phyloP scores from a whole-genome alignment of 2,329 filamentous ascomycete species.

The Hypomyces perniciosus region DNA sequence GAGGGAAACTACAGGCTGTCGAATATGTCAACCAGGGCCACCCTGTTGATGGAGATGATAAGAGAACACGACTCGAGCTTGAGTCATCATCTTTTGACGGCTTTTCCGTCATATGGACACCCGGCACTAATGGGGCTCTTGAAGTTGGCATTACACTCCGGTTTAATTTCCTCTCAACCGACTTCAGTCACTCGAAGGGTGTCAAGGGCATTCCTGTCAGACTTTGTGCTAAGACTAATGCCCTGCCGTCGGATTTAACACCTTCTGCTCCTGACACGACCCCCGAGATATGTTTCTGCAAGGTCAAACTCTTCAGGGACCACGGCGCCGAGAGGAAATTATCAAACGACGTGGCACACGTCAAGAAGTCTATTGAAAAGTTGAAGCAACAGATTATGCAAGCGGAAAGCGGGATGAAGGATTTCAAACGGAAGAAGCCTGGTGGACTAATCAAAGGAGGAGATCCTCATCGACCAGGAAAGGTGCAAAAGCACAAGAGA shows the following conservation, averaged over 20 bases:
- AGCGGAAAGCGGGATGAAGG: conserved; percentile 60
- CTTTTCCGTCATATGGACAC: conserved; percentile 85
- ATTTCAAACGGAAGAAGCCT: conserved; percentile 59
- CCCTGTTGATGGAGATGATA: conserved; percentile 55
- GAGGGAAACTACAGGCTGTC: conserved; percentile 87
- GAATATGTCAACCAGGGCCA: conserved; percentile 75
- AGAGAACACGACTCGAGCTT: conserved; percentile 62
- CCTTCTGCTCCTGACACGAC: conserved; percentile 39
- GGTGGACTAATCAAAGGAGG: conserved; percentile 42
- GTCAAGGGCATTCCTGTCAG: conserved; percentile 96
- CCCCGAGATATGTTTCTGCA: conserved; percentile 84
- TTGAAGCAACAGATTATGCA: conserved; percentile 89
- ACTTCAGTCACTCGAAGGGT: conserved; percentile 97
- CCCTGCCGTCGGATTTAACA: conserved; percentile 49
- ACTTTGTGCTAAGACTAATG: conserved; percentile 83
- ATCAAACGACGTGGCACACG: conserved; percentile 88
- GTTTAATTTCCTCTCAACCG: conserved; percentile 97
- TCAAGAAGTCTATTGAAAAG: conserved; percentile 96
- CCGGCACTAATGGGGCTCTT: conserved; percentile 58
- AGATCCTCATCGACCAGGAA: conserved; percentile 61
- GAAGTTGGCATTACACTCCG: conserved; percentile 86
- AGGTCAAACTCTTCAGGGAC: conserved; percentile 94
- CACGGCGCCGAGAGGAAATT: conserved; percentile 93
- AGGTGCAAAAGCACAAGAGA: conserved; percentile 82
- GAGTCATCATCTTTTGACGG: conserved; percentile 84